Evolutionary conservation across 305 asterid genomes (phyloP), one percentile per base, ranked within the genome.

Genomic region (Lippia alba): DNA sequence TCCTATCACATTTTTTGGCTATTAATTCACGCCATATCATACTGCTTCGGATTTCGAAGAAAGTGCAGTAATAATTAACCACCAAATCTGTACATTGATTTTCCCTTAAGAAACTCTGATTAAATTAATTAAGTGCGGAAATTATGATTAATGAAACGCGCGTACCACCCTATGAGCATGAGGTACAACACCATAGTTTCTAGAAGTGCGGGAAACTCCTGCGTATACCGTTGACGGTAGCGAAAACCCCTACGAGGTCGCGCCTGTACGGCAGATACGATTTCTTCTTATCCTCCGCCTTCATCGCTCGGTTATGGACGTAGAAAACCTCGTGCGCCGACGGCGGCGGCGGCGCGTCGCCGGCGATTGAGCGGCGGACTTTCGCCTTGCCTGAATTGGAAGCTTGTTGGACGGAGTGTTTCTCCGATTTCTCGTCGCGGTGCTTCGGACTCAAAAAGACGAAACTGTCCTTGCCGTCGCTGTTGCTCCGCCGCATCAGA

Each of bases 201-300:
- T 82, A 85, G 63, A 76, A 67, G 50, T 62, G 84, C 66, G 83
- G 77, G 51, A 82, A 80, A 67, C 75, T 83, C 76, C 84, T 61
- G 58, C 83, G 83, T 49, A 79, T 49, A 12, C 82, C 81, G 82
- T 75, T 84, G 50, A 76, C 89, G 54, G 74, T 78, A 9, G 91
- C 81, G 66, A 86, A 91, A 58, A 94, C 75, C 15, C 97, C 99
- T 14, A 94, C 84, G 12, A 93, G 88, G 69, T 82, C 91, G 79
- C 64, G 84, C 80, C 89, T 73, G 83, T 91, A 91, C 44, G 98
- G 98, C 8, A 94, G 80, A 76, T 87, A 94, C 58, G 98, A 91
- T 88, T 86, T 94, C 83, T 81, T 86, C 86, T 78, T 87, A 15
- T 87, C 83, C 41, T 64, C 86, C 40, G 85, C 91, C 82, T 78